Evolutionary conservation across 352 stramenopile genomes (phyloP), one percentile per base, ranked within the genome.

Genomic region (Globisporangium paddicum): DNA sequence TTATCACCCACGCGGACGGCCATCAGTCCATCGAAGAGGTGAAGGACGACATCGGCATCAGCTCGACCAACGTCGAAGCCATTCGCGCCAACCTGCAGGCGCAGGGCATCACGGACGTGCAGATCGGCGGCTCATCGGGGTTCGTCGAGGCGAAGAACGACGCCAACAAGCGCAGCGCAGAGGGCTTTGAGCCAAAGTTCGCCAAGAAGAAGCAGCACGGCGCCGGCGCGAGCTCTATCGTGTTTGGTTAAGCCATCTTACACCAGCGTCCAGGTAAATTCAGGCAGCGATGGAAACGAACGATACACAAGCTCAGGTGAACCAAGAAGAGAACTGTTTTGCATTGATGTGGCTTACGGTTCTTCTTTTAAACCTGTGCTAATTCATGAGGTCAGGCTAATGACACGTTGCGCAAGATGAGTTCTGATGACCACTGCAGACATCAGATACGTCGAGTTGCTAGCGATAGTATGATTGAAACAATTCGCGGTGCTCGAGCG

Each of bases 171-270:
- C 57, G 42, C 18, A 50, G n/a, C n/a, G 42, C 32, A 18, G 72
- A 85, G 16, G 60, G 53, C 8, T 83, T 86, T 57, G 63, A 73
- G 26, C 78, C 84, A 7, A 82, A 78, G 51, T 81, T 75, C 30
- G 62, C 68, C 57, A 87, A 88, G 67, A 90, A 90, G 78, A 90
- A 90, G 57, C 78, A 88, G 59, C 74, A 88, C 34, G 84, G 84
- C 21, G 84, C 84, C 11, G 85, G 85, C 25, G 65, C 65, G 28
- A 91, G 79, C 61, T 95, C 82, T 16, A 93, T 95, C 50, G 79
- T 95, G 54, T 95, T 95, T 58, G 82, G 82, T 9, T 95, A 21
- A 82, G 64, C 16, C 32, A 16, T 44, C 21, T 21, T 45, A 16
- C 10, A 18, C n/a, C 6, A 0, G n/a, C n/a, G 2, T 16, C 26